Base-by-base conservation (phyloP, 441 rosid genomes). In the Geranium incanum region DNA sequence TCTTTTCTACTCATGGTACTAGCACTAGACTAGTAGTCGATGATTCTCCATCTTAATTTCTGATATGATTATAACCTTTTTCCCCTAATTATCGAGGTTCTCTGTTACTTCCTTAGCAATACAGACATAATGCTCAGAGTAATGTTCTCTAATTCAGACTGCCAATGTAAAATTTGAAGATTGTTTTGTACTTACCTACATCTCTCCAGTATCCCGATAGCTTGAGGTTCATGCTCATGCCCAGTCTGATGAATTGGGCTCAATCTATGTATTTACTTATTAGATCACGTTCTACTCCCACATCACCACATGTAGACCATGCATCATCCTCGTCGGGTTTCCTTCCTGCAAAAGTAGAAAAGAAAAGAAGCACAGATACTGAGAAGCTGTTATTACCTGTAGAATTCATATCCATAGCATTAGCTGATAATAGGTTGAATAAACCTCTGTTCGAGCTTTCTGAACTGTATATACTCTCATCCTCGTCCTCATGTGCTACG, bases 381-480 rank as follows among this genome's bases (percentile, higher is more conserved):
- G 33, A 72, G 45, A 67, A 67, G 68, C 7, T 66, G 60, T 72
- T 33, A 80, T 36, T 74, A n/a, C 36, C 1, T 9, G 2, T 9
- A 11, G 52, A 45, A 45, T 11, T 0, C 3, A 45, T 45, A 45
- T 45, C 52, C 52, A 12, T 0, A 45, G n/a, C n/a, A 45, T 45
- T 45, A 11, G 60, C 60, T 16, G 15, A 52, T 52, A n/a, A 13
- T 52, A 45, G 23, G 62, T 67, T 72, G 72, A 28, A 12, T 75
- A 60, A 74, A 89, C 95, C 95, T 84, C 81, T 76, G 43, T 79
- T 79, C 57, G 37, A 5, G 1, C 70, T 67, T 73, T 82, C 85
- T 12, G 75, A 80, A 68, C 62, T 84, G 59, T 18, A 52, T 67
- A 68, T 37, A 36, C 15, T 63, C 57, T 4, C 68, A 33, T 66